Base-by-base conservation (phyloP, 805 yeast species). In the Candida palmyrensis region DNA sequence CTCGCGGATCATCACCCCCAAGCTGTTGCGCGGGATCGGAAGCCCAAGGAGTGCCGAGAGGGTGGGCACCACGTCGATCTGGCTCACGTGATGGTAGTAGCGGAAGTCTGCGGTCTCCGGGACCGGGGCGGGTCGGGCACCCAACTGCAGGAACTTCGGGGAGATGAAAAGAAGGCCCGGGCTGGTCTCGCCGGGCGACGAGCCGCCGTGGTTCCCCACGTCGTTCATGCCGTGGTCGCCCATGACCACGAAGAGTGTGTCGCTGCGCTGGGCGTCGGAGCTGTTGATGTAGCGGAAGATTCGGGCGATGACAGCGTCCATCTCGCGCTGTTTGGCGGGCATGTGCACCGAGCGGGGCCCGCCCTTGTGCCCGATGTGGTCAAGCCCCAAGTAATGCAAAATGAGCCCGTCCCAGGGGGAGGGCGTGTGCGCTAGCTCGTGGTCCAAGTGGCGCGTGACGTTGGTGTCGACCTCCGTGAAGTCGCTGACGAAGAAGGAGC, bases 191-290 rank as follows among this genome's bases (percentile, higher is more conserved):
- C 96, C 95, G 0, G 70, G 3, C 1, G 96, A 83, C 0, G 97
- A 85, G 1, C 97, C 99, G 6, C 99, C 99, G 54, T 92, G 97
- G 47, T 89, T 90, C 1, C 97, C 97, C 3, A 82, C 75, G 33
- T 88, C 94, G 50, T 88, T 88, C 97, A 89, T 89, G 3, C 97
- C 97, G 55, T 89, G 97, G 47, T 89, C 97, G 0, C 97, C 97
- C 66, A 84, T 60, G 0, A 89, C 73, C 4, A 89, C 73, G 15
- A 90, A 56, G 30, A 92, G 54, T 0, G 95, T 81, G 17, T 55
- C 41, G n/a, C 51, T 43, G 14, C 41, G 34, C 7, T 51, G 34
- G 3, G 45, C 36, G 12, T 51, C 35, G 16, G 41, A 17, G 21
- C 40, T n/a, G 27, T 35, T 22, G 22, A 47, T 39, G 30, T 49